phyloP scores from a whole-genome alignment of 2,329 filamentous ascomycete genomes.

The Sporothrix humicola region DNA sequence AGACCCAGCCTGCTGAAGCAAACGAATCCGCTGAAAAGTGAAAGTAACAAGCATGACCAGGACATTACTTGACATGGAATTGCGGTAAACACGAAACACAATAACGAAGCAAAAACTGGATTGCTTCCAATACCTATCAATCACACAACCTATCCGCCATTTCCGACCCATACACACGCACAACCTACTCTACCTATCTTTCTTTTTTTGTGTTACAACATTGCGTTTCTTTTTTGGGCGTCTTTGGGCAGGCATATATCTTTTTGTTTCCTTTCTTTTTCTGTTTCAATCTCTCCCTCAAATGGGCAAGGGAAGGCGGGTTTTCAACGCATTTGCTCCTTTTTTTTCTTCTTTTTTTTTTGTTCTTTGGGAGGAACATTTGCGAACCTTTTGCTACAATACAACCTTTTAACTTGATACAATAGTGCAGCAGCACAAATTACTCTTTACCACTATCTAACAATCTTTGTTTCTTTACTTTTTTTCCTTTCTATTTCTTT shows the following conservation, averaged over 20 bases:
- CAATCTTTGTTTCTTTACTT: background rate
- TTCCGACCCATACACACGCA: background rate
- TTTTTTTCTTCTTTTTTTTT: background rate
- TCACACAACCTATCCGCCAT: background rate
- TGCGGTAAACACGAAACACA: background rate
- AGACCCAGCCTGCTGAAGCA: background rate
- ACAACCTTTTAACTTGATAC: background rate
- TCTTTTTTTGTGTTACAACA: slow-evolving; percentile 8
- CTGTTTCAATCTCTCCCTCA: background rate
- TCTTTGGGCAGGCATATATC: background rate
- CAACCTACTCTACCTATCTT: background rate
- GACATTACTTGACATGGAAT: background rate
- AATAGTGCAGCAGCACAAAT: background rate
- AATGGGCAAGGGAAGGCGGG: slow-evolving; percentile 7
- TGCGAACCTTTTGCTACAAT: background rate
- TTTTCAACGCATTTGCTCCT: background rate
- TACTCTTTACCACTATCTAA: background rate
- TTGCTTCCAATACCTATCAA: background rate
- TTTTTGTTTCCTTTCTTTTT: too few relatives aligned
- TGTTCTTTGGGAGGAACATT: background rate
- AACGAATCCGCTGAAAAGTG: background rate
- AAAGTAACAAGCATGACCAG: background rate
- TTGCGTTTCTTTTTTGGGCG: slow-evolving; percentile 17
- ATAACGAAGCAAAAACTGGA: background rate
- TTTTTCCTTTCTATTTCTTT: background rate